A percentile compares a stretch with the other conserved stretches of the same genome.
Evolutionary conservation across 2,329 filamentous ascomycete species (phyloP).

Genomic region (Aspergillus carbonarius): DNA sequence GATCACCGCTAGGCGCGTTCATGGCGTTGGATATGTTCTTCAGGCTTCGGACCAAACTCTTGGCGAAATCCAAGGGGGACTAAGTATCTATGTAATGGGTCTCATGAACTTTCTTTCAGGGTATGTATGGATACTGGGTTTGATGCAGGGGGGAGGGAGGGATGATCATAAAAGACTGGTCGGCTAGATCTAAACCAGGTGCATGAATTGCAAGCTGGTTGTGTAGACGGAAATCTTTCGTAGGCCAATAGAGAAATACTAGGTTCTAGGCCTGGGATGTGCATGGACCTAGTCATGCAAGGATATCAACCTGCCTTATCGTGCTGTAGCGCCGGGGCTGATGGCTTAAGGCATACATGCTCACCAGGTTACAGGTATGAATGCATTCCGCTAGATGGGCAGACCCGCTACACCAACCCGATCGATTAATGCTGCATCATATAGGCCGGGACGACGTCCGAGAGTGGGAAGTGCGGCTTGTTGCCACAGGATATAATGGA

Average conservation of each 20-base stretch:
- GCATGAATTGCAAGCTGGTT: neutral
- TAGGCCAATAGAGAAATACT: neutral
- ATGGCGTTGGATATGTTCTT: conserved; percentile 42
- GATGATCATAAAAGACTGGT: neutral
- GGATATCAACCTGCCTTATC: neutral
- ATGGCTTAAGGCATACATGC: neutral
- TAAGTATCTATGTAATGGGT: conserved; percentile 12
- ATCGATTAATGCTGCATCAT: neutral
- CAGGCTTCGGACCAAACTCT: conserved; percentile 29
- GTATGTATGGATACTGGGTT: neutral
- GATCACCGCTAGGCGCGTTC: conserved; percentile 29
- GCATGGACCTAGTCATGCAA: neutral
- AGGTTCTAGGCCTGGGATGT: neutral
- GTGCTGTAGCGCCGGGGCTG: neutral
- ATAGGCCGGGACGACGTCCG: neutral
- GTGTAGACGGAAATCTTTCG: neutral
- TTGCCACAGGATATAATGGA: neutral
- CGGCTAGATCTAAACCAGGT: neutral
- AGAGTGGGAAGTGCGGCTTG: neutral
- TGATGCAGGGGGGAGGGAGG: neutral
- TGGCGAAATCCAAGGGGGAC: conserved; percentile 32
- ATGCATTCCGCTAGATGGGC: neutral
- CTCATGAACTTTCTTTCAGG: neutral
- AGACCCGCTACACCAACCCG: neutral
- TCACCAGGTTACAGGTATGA: neutral